phyloP scores from a whole-genome alignment of 176 grass and related monocot species.

The Paspalum notatum region DNA sequence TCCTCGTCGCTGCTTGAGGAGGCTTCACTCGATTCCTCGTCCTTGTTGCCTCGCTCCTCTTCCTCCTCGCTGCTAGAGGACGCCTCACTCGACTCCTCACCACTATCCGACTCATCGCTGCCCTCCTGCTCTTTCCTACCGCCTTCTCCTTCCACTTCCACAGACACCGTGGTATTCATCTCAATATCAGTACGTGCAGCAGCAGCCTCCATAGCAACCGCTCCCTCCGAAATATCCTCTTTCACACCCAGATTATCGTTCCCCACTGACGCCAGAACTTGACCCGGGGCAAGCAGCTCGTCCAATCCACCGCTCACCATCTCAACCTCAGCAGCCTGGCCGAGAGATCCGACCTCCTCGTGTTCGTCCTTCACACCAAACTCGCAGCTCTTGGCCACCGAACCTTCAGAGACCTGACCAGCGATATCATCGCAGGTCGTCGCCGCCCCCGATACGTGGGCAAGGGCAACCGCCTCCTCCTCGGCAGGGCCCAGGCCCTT shows the following conservation, averaged over 20 bases:
- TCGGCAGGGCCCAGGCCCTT: slow-evolving; percentile 24
- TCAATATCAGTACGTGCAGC: slow-evolving; percentile 1
- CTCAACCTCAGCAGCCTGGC: not conserved
- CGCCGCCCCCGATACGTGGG: not conserved
- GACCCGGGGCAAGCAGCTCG: not conserved
- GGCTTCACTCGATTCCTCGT: slow-evolving; percentile 46
- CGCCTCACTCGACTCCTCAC: slow-evolving; percentile 30
- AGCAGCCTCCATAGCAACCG: not conserved
- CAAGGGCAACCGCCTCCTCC: not conserved
- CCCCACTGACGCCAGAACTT: slow-evolving; percentile 1
- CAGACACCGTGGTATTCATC: not conserved
- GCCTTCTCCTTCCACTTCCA: not conserved
- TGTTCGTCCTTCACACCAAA: slow-evolving; percentile 26
- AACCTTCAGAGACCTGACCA: not conserved
- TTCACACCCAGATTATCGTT: slow-evolving; percentile 25
- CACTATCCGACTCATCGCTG: slow-evolving; percentile 18
- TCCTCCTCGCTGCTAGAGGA: slow-evolving; percentile 50
- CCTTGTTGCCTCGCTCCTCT: slow-evolving; percentile 35
- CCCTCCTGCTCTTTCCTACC: slow-evolving; percentile 31
- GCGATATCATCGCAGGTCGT: not conserved
- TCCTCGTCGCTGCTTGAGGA: slow-evolving; percentile 47
- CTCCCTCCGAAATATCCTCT: slow-evolving; percentile 1
- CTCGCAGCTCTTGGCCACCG: not conserved
- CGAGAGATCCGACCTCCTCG: not conserved
- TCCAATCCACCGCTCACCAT: not conserved